Percentiles rank a stretch among this genome's conserved stretches.
Conservation (phyloP, 2,329 filamentous ascomycete species). For the Nigrospora oryzae region DNA sequence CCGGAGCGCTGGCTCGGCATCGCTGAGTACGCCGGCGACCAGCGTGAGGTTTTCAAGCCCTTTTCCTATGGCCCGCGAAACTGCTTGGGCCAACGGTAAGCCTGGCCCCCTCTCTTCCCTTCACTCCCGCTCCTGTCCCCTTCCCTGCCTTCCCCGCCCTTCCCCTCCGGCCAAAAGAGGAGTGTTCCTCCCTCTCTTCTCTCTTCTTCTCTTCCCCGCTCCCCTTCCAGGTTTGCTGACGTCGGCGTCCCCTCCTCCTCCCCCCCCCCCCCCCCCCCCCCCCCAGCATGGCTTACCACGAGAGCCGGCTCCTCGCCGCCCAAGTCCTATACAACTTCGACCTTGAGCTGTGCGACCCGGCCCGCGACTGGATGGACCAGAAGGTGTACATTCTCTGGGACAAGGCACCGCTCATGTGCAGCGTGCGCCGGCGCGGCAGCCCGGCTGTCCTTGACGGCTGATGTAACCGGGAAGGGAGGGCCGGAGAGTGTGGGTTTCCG, state of each 20-base stretch:
- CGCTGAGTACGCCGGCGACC: slow-evolving; percentile 9
- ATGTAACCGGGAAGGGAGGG: too few species aligned
- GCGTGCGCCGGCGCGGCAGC: not conserved
- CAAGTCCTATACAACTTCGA: slow-evolving; percentile 6
- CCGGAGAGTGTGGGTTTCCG: too few species aligned
- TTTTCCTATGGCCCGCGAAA: slow-evolving; percentile 12
- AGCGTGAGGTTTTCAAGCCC: slow-evolving; percentile 10
- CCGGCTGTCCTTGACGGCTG: too few species aligned
- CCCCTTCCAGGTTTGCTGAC: not conserved
- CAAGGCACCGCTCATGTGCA: not conserved
- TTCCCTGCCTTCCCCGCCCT: too few species aligned
- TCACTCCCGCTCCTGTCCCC: not conserved
- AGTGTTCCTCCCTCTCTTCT: too few species aligned
- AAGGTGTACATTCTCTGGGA: slow-evolving; percentile 5
- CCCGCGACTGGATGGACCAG: slow-evolving; percentile 5
- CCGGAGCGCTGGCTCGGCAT: slow-evolving; percentile 14
- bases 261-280: not conserved
- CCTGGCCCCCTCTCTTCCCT: not conserved
- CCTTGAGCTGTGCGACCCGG: slow-evolving; percentile 5
- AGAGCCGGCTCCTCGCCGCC: slow-evolving; percentile 5
- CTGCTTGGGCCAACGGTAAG: slow-evolving; percentile 10
- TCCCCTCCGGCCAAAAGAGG: not conserved
- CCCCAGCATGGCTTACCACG: slow-evolving; percentile 7
- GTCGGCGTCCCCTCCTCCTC: not conserved
- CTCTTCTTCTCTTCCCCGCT: not conserved